A percentile compares a stretch with the other conserved stretches of the same genome.
phyloP scores from a whole-genome alignment of 176 grass and related monocot species.

The Carex myosuroides region DNA sequence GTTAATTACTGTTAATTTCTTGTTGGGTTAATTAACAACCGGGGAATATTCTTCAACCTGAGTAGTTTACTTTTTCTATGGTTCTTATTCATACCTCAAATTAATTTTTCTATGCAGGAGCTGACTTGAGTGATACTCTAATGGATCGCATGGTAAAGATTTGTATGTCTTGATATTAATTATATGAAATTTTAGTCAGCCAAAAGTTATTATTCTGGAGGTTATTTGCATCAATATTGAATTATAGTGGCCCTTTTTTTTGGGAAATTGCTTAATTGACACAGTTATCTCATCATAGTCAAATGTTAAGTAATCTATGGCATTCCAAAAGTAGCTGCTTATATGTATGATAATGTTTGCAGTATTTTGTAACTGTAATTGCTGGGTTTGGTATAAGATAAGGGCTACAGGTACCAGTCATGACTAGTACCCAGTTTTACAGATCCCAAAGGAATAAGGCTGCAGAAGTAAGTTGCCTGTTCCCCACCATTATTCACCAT shows the following conservation, averaged over 20 bases:
- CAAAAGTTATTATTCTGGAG: neutral
- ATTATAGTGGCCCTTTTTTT: neutral
- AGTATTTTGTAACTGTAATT: neutral
- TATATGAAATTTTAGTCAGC: neutral
- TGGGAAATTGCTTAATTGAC: neutral
- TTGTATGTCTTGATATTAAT: neutral
- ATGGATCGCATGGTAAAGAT: conserved; percentile 93
- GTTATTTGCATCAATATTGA: neutral
- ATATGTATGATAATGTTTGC: neutral
- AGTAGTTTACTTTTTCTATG: neutral
- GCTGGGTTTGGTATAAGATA: neutral
- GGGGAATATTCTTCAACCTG: neutral
- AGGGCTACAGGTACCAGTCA: neutral
- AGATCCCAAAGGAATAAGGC: neutral
- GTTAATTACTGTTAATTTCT: neutral
- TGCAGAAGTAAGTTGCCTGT: neutral
- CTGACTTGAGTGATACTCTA: conserved; percentile 85
- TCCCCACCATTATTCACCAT: neutral
- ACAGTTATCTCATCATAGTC: neutral
- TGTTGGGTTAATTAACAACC: neutral
- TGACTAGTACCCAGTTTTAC: neutral
- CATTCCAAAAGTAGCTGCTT: too few relatives aligned
- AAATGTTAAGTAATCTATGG: neutral
- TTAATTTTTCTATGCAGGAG: conserved; percentile 54
- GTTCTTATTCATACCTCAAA: conserved; percentile 2